Evolutionary conservation across 805 yeast species (phyloP), one percentile per base, ranked within the genome.

Genomic region (Kazachstania viticola): DNA sequence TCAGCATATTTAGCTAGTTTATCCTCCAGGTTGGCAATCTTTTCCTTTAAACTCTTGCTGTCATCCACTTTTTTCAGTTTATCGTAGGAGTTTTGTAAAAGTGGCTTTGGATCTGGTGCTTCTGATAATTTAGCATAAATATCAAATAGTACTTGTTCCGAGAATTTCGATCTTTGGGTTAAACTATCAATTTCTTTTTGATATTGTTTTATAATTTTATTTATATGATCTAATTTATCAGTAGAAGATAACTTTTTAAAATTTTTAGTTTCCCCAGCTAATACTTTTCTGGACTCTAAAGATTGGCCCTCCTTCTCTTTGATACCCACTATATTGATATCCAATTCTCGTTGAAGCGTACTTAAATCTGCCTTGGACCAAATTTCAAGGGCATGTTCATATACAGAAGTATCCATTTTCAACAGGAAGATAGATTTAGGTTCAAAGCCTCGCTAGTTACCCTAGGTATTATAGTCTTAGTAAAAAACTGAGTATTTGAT

Each of bases 51-150:
- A 8, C 56, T 55, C 3, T 65, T 67, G 5, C 68, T 58, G 32
- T 80, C 83, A 14, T 67, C 61, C 1, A 67, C 62, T 14, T 70
- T 67, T 3, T 67, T 54, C 6, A 79, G 71, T 4, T 82, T 70
- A 30, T 76, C 82, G 17, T 80, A 50, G 1, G 87, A 72, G 24
- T 74, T 67, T 44, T 79, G 80, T 36, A 88, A 59, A 26, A 87
- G 55, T 4, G 94, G 93, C 39, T 69, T 72, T 1, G 97, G 97
- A 58, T 88, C 96, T 0, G 96, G 96, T 0, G 93, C 87, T 52
- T 87, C 95, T 4, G 85, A 82, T 4, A 88, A 60, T 12, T 73
- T 64, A 34, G 82, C 64, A 60, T 88, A 88, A 15, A 82, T 64
- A 14, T 75, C 73, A 51, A 85, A 71, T 47, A 91, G 79, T 19